Conservation (phyloP, 305 asterid species). For the Fraxinus greggii region DNA sequence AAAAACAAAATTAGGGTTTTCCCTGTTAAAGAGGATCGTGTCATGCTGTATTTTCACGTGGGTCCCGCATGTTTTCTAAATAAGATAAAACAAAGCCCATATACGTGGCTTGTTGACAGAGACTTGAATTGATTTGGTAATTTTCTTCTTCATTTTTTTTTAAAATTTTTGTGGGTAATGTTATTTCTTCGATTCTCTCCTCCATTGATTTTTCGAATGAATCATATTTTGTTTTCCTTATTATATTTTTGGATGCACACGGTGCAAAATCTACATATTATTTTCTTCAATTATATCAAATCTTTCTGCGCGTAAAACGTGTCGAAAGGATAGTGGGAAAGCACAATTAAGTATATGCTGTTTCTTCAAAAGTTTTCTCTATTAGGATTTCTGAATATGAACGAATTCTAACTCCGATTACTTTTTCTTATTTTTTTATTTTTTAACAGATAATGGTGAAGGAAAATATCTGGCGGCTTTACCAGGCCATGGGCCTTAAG, state of each 20-base stretch:
- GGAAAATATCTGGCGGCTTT: constrained; percentile 40
- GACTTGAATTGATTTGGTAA: background rate
- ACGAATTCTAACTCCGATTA: background rate
- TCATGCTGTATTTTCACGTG: background rate
- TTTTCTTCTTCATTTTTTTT: background rate
- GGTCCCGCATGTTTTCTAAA: background rate
- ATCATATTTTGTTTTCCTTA: background rate
- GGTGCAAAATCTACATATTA: background rate
- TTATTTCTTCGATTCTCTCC: background rate
- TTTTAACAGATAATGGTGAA: constrained; percentile 48
- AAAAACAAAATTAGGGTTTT: too few relatives aligned
- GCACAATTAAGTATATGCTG: background rate
- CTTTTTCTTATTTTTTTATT: background rate
- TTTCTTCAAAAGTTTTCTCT: background rate
- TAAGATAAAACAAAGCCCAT: background rate
- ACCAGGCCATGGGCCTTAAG: constrained; percentile 39
- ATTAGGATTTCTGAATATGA: background rate
- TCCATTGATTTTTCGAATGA: background rate
- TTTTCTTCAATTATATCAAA: background rate
- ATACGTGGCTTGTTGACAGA: background rate
- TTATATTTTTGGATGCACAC: background rate
- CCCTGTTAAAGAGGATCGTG: background rate
- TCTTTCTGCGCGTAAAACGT: background rate
- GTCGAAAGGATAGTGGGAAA: background rate
- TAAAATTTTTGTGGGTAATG: background rate